Evolutionary conservation across 176 grass and related monocot species (phyloP).

Genomic region (Cymbopogon citratus): DNA sequence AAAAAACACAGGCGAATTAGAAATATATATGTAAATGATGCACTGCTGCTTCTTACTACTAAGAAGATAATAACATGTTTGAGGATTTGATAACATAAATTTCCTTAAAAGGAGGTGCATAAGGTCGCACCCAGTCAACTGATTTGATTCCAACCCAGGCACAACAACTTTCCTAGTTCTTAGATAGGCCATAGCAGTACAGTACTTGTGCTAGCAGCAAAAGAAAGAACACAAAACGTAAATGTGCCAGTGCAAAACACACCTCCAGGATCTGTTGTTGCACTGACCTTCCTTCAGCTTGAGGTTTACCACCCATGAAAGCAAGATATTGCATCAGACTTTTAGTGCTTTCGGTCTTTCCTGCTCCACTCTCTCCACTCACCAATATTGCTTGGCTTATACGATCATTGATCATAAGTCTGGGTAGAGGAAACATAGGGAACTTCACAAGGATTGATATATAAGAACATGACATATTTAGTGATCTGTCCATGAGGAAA

Average conservation of each 20-base stretch:
- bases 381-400: conserved; percentile 87
- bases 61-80: not conserved
- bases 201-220: not conserved
- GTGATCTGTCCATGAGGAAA: not conserved
- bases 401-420: conserved; percentile 74
- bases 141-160: not conserved
- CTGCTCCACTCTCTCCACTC: conserved; percentile 91
- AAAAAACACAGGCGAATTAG: conserved; percentile 29
- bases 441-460: conserved; percentile 3
- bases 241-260: conserved; percentile 1
- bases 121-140: not conserved
- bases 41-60: conserved; percentile 10
- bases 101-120: not conserved
- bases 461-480: not conserved
- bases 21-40: conserved; percentile 16
- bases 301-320: conserved; percentile 71
- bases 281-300: conserved; percentile 70
- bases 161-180: not conserved
- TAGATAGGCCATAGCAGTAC: not conserved
- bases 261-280: conserved; percentile 90
- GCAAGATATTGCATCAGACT: conserved; percentile 91
- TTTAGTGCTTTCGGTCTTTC: conserved; percentile 94
- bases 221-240: not conserved
- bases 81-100: not conserved
- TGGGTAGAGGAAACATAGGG: conserved; percentile 31